Conservation (phyloP, 371 early-diverging fungal species). For the Haplosporangium sp. region DNA sequence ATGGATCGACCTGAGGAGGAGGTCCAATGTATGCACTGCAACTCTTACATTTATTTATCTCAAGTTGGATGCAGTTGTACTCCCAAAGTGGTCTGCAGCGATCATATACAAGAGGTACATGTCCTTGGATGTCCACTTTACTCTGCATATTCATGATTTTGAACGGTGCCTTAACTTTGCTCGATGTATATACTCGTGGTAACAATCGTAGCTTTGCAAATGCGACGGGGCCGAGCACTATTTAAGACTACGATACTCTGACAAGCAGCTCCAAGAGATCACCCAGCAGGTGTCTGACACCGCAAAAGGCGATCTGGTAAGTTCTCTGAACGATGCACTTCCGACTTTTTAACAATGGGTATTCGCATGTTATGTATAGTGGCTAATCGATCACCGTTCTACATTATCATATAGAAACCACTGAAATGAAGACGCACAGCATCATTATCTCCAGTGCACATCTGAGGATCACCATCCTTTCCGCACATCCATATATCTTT, state of each 20-base stretch:
- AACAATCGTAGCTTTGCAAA: constrained; percentile 60
- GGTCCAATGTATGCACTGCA: constrained; percentile 77
- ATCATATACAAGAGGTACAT: constrained; percentile 69
- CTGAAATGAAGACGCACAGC: no score
- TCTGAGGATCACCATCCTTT: no score
- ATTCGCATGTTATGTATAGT: no score
- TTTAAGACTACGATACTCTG: constrained; percentile 64
- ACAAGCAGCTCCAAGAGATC: constrained; percentile 61
- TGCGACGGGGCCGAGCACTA: constrained; percentile 60
- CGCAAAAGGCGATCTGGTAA: constrained; percentile 14
- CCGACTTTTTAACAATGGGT: no score
- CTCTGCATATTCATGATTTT: neutral
- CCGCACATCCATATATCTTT: no score
- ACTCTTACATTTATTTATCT: constrained; percentile 78
- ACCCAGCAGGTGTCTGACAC: constrained; percentile 31
- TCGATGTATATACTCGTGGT: neutral
- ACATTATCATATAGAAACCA: no score
- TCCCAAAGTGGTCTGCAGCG: constrained; percentile 69
- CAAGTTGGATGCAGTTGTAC: constrained; percentile 74
- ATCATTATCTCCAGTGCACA: no score
- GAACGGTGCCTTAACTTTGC: neutral
- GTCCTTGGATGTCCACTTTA: neutral
- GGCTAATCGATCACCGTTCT: no score
- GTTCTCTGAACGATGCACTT: neutral
- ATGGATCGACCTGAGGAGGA: constrained; percentile 66